phyloP scores from a whole-genome alignment of 139 green algal genomes.

The Monoraphidium neglectum region DNA sequence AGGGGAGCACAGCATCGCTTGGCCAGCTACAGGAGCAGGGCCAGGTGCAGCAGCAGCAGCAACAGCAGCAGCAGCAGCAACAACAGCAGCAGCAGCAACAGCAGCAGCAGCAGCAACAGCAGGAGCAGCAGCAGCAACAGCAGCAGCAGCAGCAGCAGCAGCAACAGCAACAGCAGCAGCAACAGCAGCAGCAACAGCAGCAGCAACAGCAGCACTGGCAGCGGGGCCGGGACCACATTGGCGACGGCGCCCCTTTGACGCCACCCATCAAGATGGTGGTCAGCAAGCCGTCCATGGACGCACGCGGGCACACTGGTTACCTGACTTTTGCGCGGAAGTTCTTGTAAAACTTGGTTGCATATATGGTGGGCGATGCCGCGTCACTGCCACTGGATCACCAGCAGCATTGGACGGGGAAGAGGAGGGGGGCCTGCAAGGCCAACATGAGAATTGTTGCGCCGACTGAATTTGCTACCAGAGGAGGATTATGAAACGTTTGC shows the following conservation, averaged over 20 bases:
- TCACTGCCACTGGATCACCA: too few relatives aligned
- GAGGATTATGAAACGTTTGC: too few relatives aligned
- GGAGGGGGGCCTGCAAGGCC: too few relatives aligned
- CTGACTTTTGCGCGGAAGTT: slow-evolving; percentile 83
- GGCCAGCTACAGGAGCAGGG: too few relatives aligned
- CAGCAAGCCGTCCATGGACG: slow-evolving; percentile 51
- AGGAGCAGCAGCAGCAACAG: slow-evolving; percentile 1
- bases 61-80: background rate
- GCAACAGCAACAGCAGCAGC: slow-evolving; percentile 5
- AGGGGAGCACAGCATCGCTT: too few relatives aligned
- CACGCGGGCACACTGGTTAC: slow-evolving; percentile 89
- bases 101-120: background rate
- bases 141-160: slow-evolving; percentile 26
- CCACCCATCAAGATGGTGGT: slow-evolving; percentile 32
- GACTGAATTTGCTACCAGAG: too few relatives aligned
- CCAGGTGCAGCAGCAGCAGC: slow-evolving; percentile 3
- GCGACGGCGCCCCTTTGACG: too few relatives aligned
- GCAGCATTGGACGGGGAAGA: too few relatives aligned
- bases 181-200: slow-evolving; percentile 10
- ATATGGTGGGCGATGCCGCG: too few relatives aligned
- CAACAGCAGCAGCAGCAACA: slow-evolving; percentile 1
- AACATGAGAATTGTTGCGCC: too few relatives aligned
- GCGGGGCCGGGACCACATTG: too few relatives aligned
- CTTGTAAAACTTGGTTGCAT: slow-evolving; percentile 23
- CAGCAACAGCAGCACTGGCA: slow-evolving; percentile 15